A percentile compares a stretch with the other conserved stretches of the same genome.
Evolutionary conservation across 345 rosid species (phyloP).

Genomic region (Isatis tinctoria): DNA sequence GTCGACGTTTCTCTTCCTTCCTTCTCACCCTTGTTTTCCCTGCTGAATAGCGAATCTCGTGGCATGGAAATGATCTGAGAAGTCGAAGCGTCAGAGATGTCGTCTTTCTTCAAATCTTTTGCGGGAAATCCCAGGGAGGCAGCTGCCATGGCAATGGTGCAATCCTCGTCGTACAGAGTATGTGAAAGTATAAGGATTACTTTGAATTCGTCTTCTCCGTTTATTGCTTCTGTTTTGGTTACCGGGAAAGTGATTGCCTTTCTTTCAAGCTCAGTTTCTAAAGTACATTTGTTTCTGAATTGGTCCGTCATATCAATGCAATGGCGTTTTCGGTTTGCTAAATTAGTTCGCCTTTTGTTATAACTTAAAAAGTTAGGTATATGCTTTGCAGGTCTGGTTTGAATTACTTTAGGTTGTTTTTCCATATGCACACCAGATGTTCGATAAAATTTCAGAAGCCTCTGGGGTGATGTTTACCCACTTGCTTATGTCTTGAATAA

Average conservation of each 20-base stretch:
- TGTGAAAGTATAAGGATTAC: background rate
- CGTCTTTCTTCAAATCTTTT: slow-evolving; percentile 54
- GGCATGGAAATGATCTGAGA: background rate
- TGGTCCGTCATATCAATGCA: background rate
- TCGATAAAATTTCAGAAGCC: slow-evolving; percentile 37
- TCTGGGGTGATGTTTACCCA: background rate
- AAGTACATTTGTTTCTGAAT: background rate
- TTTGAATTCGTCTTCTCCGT: background rate
- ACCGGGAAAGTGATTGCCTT: background rate
- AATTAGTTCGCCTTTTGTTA: background rate
- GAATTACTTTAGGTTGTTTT: background rate
- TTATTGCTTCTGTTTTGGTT: background rate
- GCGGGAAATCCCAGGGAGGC: slow-evolving; percentile 49
- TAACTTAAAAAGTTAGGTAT: background rate
- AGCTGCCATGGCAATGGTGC: slow-evolving; percentile 58
- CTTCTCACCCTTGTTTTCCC: background rate
- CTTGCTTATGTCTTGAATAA: background rate
- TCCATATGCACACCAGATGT: slow-evolving; percentile 30
- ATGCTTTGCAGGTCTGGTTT: background rate
- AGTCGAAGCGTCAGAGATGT: background rate
- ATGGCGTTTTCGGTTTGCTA: background rate
- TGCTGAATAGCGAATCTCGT: background rate
- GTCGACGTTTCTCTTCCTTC: slow-evolving; percentile 2
- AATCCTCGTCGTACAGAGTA: slow-evolving; percentile 65
- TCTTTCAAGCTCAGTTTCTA: background rate